Base-by-base conservation (phyloP, 202 grass and related monocot genomes). In the Schoenoplectus tabernaemontani region DNA sequence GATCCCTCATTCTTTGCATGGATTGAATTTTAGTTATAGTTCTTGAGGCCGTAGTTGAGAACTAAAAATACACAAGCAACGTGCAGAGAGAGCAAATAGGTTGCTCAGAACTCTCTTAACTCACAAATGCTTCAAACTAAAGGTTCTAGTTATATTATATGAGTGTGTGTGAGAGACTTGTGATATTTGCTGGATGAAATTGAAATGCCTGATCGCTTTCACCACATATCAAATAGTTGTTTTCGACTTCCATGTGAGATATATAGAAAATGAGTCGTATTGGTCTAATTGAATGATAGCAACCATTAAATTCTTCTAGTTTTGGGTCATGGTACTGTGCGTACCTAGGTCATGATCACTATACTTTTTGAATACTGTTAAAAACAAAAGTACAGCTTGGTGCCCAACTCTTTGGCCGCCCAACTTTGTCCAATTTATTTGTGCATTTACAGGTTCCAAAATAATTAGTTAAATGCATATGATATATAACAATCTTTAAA, bases 1-100 rank as follows among this genome's bases (percentile, higher is more conserved):
- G 82, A 19, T 94, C 88, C 60, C 70, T 51, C n/a, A 73, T 64
- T 3, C 88, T 84, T 32, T 81, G 63, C 80, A 90, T 84, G 64
- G 41, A 36, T 15, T 46, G 22, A 16, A 39, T 43, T 12, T 34
- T 32, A 39, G 63, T 44, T 9, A 59, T 76, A n/a, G 8, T 6
- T 72, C 22, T 36, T 37, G 4, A 44, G 7, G 61, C n/a, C 37
- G n/a, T 11, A 12, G 38, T 69, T n/a, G 64, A 67, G 64, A 66
- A 72, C 7, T n/a, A n/a, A n/a, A 16, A 5, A 17, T 50, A 43
- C 44, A 23, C 42, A 66, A 48, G 68, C 23, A 48, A 71, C 42
- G 47, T 71, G 42, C 42, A 28, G 67, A 28, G 43, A 73, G 68
- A 5, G 28, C 23, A n/a, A n/a, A n/a, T n/a, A 42, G 39, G 44